Percentiles rank a stretch among this genome's conserved stretches.
Evolutionary conservation across 768 basidiomycete species (phyloP).

Genomic region (Dentipellis sp.): DNA sequence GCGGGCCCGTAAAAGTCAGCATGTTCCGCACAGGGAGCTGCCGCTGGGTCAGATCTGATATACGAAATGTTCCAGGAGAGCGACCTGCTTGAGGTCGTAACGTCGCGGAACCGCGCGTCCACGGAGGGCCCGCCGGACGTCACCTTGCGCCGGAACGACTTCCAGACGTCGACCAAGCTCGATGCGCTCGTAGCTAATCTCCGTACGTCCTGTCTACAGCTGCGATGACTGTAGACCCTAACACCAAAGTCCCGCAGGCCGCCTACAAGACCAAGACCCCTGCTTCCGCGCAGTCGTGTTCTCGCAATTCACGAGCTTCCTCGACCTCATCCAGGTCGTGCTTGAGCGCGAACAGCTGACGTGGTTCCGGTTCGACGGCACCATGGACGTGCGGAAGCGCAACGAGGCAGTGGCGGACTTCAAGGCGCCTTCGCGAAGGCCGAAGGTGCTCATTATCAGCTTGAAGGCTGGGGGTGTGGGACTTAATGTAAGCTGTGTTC

Average conservation of each 20-base stretch:
- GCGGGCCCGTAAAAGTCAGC: constrained; percentile 54
- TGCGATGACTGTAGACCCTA: background rate
- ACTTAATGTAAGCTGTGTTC: constrained; percentile 46
- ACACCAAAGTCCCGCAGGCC: constrained; percentile 27
- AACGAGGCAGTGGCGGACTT: constrained; percentile 71
- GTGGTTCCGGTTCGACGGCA: constrained; percentile 83
- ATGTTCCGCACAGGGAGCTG: background rate
- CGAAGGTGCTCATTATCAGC: constrained; percentile 71
- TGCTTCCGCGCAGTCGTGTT: constrained; percentile 81
- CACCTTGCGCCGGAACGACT: constrained; percentile 68
- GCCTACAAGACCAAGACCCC: constrained; percentile 62
- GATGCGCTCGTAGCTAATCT: constrained; percentile 73
- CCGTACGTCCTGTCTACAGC: constrained; percentile 29
- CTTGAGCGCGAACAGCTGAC: constrained; percentile 61
- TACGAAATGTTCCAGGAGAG: constrained; percentile 32
- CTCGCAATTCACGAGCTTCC: constrained; percentile 83
- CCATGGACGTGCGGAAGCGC: constrained; percentile 82
- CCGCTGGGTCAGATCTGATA: background rate
- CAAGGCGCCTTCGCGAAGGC: constrained; percentile 54
- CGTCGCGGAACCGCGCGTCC: constrained; percentile 22
- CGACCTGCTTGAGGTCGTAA: constrained; percentile 56
- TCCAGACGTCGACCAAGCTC: constrained; percentile 86
- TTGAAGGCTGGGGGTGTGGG: constrained; percentile 92
- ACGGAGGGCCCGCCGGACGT: constrained; percentile 35
- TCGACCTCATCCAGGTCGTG: constrained; percentile 69